Evolutionary conservation across 768 basidiomycete species (phyloP), one percentile per base, ranked within the genome.

Genomic region (Galerina sulciceps): DNA sequence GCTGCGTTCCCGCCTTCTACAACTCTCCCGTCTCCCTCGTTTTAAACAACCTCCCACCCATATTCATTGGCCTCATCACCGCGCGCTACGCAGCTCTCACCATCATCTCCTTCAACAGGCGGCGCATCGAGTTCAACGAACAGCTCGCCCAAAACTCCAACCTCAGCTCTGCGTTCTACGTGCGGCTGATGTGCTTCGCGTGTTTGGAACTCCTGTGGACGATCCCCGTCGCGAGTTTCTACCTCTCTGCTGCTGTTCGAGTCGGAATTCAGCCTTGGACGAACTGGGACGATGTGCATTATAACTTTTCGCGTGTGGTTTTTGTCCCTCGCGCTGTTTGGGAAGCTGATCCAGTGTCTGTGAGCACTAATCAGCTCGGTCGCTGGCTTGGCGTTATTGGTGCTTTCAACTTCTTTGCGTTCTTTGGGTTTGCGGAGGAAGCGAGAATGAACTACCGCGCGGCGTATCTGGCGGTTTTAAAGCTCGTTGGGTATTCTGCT

Each of bases 141-240:
- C 60, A 79, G 26, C 60, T 81, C 18, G 70, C 76, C 3, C 66
- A 65, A 46, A 66, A 74, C 61, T 68, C 57, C 55, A 77, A 75
- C 60, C 70, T 91, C 26, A 82, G 71, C 62, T 62, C 68, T 55
- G 69, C 74, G 61, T 79, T 80, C 40, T 86, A 85, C 67, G 52
- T 85, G 58, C 83, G 85, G 31, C 78, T 87, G 23, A 85, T 86
- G 85, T 66, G 72, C 40, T 75, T 87, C 45, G 81, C 85, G 1
- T 62, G 67, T 42, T 67, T 74, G 10, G 84, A 86, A 38, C 67
- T 84, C 55, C 4, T 81, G 10, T 76, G 75, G 67, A 82, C 78
- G 53, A 62, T 84, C 55, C 80, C 82, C 4, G 62, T 86, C 47
- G 69, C 67, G 57, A 62, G 75, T 20, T 80, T 69, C 45, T 68